These are phyloP conservation scores for Termitomyces sp. DNA, from an alignment of 768 basidiomycete species.

Conservation along the genomic window DNA sequence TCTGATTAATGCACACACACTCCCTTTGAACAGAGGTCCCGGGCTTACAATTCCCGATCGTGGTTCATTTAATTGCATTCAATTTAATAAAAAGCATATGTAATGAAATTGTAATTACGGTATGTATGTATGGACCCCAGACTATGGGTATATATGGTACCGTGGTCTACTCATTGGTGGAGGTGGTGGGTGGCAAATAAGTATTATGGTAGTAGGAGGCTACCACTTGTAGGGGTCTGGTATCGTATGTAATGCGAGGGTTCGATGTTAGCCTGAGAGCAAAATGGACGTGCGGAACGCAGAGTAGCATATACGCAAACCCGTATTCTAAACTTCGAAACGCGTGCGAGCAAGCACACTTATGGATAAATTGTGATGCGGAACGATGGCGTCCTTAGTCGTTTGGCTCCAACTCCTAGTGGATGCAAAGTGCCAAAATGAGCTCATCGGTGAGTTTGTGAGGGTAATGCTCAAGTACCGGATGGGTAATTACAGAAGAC, in stretches of 20 bases:
- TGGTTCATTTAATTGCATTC: not conserved
- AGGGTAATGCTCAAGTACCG: not conserved
- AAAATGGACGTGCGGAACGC: constrained; percentile 27
- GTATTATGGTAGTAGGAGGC: too few species aligned
- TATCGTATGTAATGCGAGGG: constrained; percentile 5
- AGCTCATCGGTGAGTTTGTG: too few species aligned
- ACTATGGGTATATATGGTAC: too few species aligned
- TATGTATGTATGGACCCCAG: too few species aligned
- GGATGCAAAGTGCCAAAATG: too few species aligned
- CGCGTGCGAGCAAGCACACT: constrained; percentile 21
- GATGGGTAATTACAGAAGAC: not conserved
- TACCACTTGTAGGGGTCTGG: too few species aligned
- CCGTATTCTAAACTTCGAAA: constrained; percentile 16
- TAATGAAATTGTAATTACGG: too few species aligned
- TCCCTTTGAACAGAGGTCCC: not conserved
- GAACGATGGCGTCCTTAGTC: not conserved
- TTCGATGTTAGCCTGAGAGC: constrained; percentile 23
- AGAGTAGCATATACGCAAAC: constrained; percentile 4
- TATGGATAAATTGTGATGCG: constrained; percentile 26
- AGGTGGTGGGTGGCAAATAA: too few species aligned
- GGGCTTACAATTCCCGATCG: constrained; percentile 2
- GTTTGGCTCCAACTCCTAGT: not conserved
- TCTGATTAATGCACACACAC: constrained; percentile 13
- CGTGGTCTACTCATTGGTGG: too few species aligned
- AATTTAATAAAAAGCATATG: too few species aligned